These are phyloP conservation scores for Kalmanozyma brasiliensis DNA, from an alignment of 1,284 basidiomycete genomes.

Conservation along the genomic window DNA sequence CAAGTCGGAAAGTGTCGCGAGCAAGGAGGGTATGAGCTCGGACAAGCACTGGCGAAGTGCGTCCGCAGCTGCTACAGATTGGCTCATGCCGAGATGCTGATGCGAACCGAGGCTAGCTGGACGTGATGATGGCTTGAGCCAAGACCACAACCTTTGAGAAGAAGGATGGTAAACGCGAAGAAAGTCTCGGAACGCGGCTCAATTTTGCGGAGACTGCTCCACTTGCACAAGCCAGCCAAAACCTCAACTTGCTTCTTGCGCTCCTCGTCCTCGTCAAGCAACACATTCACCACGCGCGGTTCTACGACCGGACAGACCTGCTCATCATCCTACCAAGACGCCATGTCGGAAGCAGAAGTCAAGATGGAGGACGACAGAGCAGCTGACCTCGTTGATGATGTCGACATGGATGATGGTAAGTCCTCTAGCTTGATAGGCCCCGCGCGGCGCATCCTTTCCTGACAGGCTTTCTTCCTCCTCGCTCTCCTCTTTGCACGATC, in stretches of 20 bases:
- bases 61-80: conserved; percentile 20
- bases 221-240: conserved; percentile 19
- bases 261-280: not conserved
- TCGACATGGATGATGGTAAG: conserved; percentile 58
- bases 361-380: conserved; percentile 17
- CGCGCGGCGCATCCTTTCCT: not conserved
- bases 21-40: conserved; percentile 23
- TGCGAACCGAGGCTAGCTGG: not conserved
- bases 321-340: not conserved
- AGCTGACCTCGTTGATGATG: conserved; percentile 29
- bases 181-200: conserved; percentile 26
- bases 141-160: conserved; percentile 4
- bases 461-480: not conserved
- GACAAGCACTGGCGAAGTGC: conserved; percentile 20
- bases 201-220: conserved; percentile 29
- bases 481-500: not conserved
- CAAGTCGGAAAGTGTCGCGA: conserved; percentile 19
- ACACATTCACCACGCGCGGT: not conserved
- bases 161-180: conserved; percentile 5
- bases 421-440: not conserved
- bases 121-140: not conserved
- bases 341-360: conserved; percentile 21
- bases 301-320: not conserved
- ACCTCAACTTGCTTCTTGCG: conserved; percentile 1
- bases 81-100: conserved; percentile 17